These are phyloP conservation scores for Pseudonitzschia delicatissima DNA, from an alignment of 108 stramenopile genomes.

Conservation along the genomic window DNA sequence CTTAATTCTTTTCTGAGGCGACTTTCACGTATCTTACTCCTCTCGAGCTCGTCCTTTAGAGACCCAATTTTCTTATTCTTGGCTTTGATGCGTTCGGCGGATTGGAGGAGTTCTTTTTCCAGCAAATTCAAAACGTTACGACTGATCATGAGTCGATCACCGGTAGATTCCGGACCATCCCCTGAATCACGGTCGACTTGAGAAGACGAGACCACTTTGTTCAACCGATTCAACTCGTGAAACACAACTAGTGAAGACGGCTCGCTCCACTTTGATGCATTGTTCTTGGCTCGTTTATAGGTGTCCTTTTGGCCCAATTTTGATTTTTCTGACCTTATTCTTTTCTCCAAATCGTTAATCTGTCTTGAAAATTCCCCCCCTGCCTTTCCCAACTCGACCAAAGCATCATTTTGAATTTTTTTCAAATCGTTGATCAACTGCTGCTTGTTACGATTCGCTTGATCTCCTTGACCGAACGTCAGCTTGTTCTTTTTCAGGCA, in stretches of 20 bases:
- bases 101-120: constrained; percentile 33
- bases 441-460: not conserved
- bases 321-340: constrained; percentile 7
- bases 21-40: constrained; percentile 25
- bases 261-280: not conserved
- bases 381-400: constrained; percentile 32
- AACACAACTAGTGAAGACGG: too few species aligned
- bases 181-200: not conserved
- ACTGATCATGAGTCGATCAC: constrained; percentile 22
- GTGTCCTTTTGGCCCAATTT: too few species aligned
- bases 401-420: constrained; percentile 21
- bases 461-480: not conserved
- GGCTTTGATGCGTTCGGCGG: constrained; percentile 30
- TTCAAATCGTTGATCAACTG: constrained; percentile 18
- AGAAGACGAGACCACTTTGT: not conserved
- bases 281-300: too few species aligned
- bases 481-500: constrained; percentile 32
- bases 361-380: constrained; percentile 34
- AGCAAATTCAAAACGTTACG: constrained; percentile 25
- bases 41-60: constrained; percentile 22
- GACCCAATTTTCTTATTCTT: constrained; percentile 39
- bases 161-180: constrained; percentile 5
- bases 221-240: not conserved
- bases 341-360: constrained; percentile 26
- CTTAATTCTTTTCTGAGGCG: constrained; percentile 35